These are phyloP conservation scores for Gastrolobium bilobum DNA, from an alignment of 306 rosid species.

Conservation along the genomic window DNA sequence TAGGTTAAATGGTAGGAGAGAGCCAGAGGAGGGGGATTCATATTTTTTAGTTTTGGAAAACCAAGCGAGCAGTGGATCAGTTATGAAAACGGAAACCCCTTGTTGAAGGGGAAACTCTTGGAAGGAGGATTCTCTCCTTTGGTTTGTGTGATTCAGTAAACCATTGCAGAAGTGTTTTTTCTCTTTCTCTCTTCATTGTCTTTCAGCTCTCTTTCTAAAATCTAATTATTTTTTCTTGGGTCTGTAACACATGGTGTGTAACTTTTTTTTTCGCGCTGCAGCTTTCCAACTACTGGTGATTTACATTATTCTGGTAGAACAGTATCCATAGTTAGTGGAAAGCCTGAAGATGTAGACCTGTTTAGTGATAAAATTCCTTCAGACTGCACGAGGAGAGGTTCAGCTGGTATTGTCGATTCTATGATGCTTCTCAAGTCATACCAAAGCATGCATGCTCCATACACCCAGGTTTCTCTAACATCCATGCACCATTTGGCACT, in stretches of 20 bases:
- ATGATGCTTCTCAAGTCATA: conserved; percentile 73
- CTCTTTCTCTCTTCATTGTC: no score
- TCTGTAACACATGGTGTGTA: background rate
- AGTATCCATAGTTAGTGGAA: conserved; percentile 40
- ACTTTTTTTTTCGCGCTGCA: conserved; percentile 47
- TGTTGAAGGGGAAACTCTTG: no score
- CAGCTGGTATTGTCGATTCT: conserved; percentile 64
- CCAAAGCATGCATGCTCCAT: conserved; percentile 79
- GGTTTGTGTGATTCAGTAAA: no score
- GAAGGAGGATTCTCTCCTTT: no score
- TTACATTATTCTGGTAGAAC: conserved; percentile 50
- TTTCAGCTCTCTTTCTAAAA: no score
- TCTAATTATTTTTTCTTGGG: no score
- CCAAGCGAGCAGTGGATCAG: no score
- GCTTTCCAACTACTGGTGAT: conserved; percentile 58
- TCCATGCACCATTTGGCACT: conserved; percentile 13
- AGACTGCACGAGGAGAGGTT: conserved; percentile 65
- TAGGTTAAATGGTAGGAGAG: no score
- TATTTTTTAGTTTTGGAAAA: no score
- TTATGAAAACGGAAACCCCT: no score
- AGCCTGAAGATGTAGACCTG: conserved; percentile 55
- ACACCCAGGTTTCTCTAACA: conserved; percentile 70
- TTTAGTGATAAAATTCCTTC: conserved; percentile 54
- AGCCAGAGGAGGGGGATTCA: no score
- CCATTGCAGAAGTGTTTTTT: no score